These are phyloP conservation scores for Aspergillus sp. DNA, from an alignment of 2,329 filamentous ascomycete genomes.

Conservation along the genomic window DNA sequence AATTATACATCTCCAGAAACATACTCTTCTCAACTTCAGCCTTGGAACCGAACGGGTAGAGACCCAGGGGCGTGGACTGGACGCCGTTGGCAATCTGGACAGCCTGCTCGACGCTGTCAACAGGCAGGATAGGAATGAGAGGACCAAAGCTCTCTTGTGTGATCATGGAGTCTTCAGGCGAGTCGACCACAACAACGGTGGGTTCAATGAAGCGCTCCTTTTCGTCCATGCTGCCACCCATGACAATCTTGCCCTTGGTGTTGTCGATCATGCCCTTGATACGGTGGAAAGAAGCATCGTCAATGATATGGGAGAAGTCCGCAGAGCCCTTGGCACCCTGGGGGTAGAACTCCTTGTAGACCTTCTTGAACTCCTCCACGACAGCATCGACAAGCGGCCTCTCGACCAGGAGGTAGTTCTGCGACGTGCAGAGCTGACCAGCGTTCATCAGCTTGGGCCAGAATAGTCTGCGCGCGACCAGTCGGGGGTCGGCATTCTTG, in stretches of 20 bases:
- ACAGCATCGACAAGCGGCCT: constrained; percentile 70
- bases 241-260: constrained; percentile 77
- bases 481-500: constrained; percentile 73
- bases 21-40: constrained; percentile 73
- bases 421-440: constrained; percentile 88
- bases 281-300: constrained; percentile 74
- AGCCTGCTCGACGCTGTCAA: constrained; percentile 79
- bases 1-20: constrained; percentile 22
- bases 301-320: constrained; percentile 80
- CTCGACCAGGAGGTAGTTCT: constrained; percentile 90
- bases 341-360: constrained; percentile 78
- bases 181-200: constrained; percentile 83
- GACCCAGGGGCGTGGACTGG: constrained; percentile 77
- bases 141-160: constrained; percentile 88
- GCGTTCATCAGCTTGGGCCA: constrained; percentile 88
- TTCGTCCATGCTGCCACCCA: constrained; percentile 83
- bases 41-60: constrained; percentile 84
- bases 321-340: constrained; percentile 74
- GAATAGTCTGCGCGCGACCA: constrained; percentile 80
- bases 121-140: constrained; percentile 79
- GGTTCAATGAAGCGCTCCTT: constrained; percentile 82
- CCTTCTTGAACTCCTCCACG: constrained; percentile 70
- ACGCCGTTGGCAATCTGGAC: constrained; percentile 79
- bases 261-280: constrained; percentile 90
- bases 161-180: constrained; percentile 74